Evolutionary conservation across 208 protist species (phyloP).

Genomic region (Acanthamoeba royreba): DNA sequence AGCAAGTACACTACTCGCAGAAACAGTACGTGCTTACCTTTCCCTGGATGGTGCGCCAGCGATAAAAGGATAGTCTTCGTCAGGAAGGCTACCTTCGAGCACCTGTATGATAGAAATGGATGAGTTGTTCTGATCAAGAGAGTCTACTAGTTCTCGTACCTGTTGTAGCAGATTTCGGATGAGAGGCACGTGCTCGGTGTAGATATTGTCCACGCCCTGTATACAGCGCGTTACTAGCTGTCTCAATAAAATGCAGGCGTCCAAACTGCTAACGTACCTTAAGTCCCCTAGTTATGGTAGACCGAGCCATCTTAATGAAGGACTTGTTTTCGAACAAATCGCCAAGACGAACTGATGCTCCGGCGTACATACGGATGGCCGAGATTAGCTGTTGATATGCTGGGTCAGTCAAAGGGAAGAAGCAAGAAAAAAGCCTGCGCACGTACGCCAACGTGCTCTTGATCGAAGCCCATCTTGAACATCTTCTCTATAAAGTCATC

Average conservation of each 20-base stretch:
- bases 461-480: neutral
- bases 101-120: neutral
- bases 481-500: slow-evolving; percentile 23
- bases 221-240: neutral
- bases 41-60: slow-evolving; percentile 34
- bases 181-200: slow-evolving; percentile 95
- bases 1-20: neutral
- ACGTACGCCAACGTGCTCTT: slow-evolving; percentile 1
- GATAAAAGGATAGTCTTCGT: slow-evolving; percentile 70
- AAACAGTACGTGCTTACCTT: slow-evolving; percentile 24
- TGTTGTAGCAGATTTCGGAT: slow-evolving; percentile 78
- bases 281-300: neutral
- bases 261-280: slow-evolving; percentile 11
- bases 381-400: slow-evolving; percentile 1
- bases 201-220: slow-evolving; percentile 93
- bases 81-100: slow-evolving; percentile 75
- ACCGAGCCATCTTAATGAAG: slow-evolving; percentile 22
- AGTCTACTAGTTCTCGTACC: slow-evolving; percentile 67
- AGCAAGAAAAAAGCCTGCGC: slow-evolving; percentile 2
- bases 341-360: neutral
- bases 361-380: neutral
- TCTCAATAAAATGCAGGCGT: neutral
- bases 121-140: neutral
- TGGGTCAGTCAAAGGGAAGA: neutral
- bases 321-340: slow-evolving; percentile 34